These are phyloP conservation scores for Oryza brachyantha DNA, from an alignment of 176 grass and related monocot genomes.

Conservation along the genomic window DNA sequence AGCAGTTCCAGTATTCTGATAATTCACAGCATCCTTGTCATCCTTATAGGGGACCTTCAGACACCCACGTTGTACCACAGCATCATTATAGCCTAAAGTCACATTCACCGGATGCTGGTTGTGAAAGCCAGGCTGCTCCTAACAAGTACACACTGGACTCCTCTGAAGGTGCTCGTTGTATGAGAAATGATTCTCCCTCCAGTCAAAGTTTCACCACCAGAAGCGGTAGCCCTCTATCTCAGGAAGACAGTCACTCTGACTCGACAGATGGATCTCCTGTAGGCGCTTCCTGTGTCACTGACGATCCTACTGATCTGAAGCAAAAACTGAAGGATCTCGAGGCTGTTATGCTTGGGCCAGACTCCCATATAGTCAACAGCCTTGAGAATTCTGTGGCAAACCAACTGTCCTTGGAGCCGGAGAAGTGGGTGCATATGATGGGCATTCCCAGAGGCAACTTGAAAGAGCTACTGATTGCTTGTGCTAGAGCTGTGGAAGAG, in stretches of 20 bases:
- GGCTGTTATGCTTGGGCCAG: slow-evolving; percentile 78
- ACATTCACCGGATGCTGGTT: slow-evolving; percentile 34
- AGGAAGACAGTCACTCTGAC: slow-evolving; percentile 41
- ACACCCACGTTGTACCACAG: slow-evolving; percentile 10
- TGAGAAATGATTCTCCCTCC: slow-evolving; percentile 42
- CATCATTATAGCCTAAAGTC: slow-evolving; percentile 21
- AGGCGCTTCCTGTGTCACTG: slow-evolving; percentile 73
- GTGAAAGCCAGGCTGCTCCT: slow-evolving; percentile 23
- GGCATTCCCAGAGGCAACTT: slow-evolving; percentile 59
- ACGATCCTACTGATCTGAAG: slow-evolving; percentile 74
- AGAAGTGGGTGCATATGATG: slow-evolving; percentile 51
- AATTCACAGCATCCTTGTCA: slow-evolving; percentile 14
- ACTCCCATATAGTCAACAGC: slow-evolving; percentile 43
- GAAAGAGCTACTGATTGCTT: slow-evolving; percentile 71
- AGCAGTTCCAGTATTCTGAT: slow-evolving; percentile 31
- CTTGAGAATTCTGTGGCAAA: slow-evolving; percentile 35
- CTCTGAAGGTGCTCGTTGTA: slow-evolving; percentile 36
- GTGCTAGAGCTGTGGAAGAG: slow-evolving; percentile 74
- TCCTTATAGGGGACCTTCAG: slow-evolving; percentile 14
- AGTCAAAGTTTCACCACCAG: slow-evolving; percentile 32
- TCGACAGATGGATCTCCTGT: slow-evolving; percentile 51
- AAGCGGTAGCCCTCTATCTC: slow-evolving; percentile 54
- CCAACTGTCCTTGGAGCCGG: slow-evolving; percentile 38
- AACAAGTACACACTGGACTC: slow-evolving; percentile 56
- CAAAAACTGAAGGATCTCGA: slow-evolving; percentile 71